Conservation (phyloP, 768 basidiomycete genomes). For the Grammothele lineata region DNA sequence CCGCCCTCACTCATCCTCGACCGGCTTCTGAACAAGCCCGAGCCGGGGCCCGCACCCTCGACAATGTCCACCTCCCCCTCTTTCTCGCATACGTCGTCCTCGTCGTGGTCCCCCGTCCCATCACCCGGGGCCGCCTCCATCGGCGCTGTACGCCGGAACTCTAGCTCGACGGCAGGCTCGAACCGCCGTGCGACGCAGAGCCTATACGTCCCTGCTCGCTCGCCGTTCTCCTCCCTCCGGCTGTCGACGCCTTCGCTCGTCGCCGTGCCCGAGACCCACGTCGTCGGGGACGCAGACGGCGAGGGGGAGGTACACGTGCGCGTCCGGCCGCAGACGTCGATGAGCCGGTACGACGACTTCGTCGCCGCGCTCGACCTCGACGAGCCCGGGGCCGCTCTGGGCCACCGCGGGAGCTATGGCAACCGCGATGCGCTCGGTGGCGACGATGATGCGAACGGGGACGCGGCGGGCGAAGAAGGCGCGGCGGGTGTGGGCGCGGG, state of each 20-base stretch:
- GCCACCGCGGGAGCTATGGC: too few species aligned
- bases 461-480: neutral
- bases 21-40: neutral
- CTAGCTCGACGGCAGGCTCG: neutral
- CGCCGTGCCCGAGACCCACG: conserved; percentile 10
- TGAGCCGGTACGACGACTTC: conserved; percentile 1
- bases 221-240: conserved; percentile 1
- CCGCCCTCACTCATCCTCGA: neutral
- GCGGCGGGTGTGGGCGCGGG: neutral
- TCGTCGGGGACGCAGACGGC: too few species aligned
- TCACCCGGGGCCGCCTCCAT: neutral
- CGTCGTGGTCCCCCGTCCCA: neutral
- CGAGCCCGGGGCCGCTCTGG: too few species aligned
- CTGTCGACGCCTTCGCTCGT: conserved; percentile 9
- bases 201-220: neutral
- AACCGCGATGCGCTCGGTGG: too few species aligned
- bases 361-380: too few species aligned
- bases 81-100: neutral
- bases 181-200: conserved; percentile 1
- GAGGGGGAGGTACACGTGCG: neutral
- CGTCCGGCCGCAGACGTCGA: conserved; percentile 7
- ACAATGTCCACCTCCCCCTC: neutral
- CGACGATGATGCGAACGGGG: neutral
- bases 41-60: neutral
- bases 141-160: neutral